These are phyloP conservation scores for Cladosporium sp. DNA, from an alignment of 2,329 filamentous ascomycete species.

Conservation along the genomic window DNA sequence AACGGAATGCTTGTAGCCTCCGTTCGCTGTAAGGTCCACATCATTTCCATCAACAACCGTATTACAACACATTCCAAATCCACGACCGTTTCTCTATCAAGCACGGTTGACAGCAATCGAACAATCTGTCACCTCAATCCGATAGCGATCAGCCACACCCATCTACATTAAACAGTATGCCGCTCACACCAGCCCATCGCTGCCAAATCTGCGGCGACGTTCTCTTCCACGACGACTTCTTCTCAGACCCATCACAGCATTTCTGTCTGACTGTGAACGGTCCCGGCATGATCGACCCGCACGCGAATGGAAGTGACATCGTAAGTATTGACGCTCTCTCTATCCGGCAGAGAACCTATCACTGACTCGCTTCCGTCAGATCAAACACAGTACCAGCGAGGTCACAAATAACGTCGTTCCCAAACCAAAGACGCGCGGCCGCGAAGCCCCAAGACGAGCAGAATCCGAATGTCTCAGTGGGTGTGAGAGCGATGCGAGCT, in stretches of 20 bases:
- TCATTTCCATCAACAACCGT: not conserved
- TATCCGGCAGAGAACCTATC: not conserved
- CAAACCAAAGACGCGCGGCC: not conserved
- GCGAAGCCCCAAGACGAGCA: not conserved
- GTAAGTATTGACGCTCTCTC: not conserved
- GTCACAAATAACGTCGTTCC: not conserved
- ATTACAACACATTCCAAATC: not conserved
- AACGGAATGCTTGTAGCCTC: not conserved
- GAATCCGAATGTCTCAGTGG: slow-evolving; percentile 4
- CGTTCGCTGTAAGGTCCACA: not conserved
- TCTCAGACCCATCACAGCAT: slow-evolving; percentile 24
- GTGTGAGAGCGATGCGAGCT: slow-evolving; percentile 8
- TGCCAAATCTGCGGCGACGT: slow-evolving; percentile 29
- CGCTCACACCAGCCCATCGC: slow-evolving; percentile 7
- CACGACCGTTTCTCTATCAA: not conserved
- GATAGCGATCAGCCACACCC: not conserved
- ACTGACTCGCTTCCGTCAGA: not conserved
- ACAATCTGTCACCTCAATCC: not conserved
- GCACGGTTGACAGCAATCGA: not conserved
- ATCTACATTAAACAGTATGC: not conserved
- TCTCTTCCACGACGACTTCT: slow-evolving; percentile 25
- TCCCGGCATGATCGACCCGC: slow-evolving; percentile 10
- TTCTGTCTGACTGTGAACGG: slow-evolving; percentile 11
- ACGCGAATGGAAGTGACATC: slow-evolving; percentile 1
- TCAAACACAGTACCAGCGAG: not conserved